Evolutionary conservation across 305 asterid species (phyloP).

Genomic region (Fraxinus albicans): DNA sequence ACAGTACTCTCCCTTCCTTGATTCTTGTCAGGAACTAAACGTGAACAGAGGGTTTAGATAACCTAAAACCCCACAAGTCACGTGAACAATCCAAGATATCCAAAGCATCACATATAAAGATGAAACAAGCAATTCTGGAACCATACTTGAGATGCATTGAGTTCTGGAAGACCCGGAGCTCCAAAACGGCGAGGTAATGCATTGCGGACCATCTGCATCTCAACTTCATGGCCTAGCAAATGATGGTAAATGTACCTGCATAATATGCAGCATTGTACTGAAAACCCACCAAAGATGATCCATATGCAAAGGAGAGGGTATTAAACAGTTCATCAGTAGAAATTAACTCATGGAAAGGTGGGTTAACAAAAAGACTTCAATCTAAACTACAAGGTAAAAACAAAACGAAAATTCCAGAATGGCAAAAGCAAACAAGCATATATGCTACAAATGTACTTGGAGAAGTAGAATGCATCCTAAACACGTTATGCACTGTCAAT

Average conservation of each 20-base stretch:
- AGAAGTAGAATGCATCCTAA: too few relatives aligned
- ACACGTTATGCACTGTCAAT: too few relatives aligned
- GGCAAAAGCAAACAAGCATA: neutral
- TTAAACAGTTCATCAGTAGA: neutral
- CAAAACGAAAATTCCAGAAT: neutral
- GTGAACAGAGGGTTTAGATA: conserved; percentile 8
- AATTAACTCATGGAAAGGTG: conserved; percentile 4
- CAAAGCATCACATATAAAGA: conserved; percentile 5
- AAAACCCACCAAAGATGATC: neutral
- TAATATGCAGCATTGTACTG: conserved; percentile 13
- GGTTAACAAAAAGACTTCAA: neutral
- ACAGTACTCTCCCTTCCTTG: conserved; percentile 8
- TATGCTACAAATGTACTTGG: too few relatives aligned
- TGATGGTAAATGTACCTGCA: conserved; percentile 96
- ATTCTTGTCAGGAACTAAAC: conserved; percentile 2
- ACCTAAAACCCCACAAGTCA: neutral
- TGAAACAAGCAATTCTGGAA: conserved; percentile 1
- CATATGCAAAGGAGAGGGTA: conserved; percentile 7
- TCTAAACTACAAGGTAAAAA: neutral
- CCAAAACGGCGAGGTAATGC: conserved; percentile 97
- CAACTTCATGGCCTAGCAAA: conserved; percentile 96
- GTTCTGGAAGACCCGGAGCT: conserved; percentile 99
- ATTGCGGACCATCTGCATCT: conserved; percentile 98
- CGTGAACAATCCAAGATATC: neutral
- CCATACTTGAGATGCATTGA: conserved; percentile 95